Evolutionary conservation across 1,284 basidiomycete species (phyloP).

Genomic region (Rugosomyces carneus): DNA sequence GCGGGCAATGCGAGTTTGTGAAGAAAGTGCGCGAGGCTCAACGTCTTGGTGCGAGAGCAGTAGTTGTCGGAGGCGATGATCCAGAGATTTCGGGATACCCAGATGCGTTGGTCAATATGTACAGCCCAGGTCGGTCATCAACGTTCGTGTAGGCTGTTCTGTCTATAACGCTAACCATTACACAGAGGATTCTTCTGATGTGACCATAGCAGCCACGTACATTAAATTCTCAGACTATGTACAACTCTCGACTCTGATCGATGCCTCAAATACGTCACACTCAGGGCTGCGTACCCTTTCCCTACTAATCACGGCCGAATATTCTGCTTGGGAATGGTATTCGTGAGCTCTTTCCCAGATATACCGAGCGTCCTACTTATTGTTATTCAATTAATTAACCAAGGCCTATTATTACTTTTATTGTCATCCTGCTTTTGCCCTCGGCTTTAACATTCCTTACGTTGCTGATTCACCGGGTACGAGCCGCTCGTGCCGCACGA

Average conservation of each 20-base stretch:
- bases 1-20: constrained; percentile 84
- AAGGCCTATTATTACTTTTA: constrained; percentile 75
- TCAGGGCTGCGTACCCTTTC: constrained; percentile 66
- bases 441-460: constrained; percentile 78
- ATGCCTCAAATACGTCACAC: constrained; percentile 69
- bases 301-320: constrained; percentile 70
- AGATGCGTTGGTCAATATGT: constrained; percentile 86
- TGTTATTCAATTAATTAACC: constrained; percentile 8
- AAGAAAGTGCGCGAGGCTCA: constrained; percentile 83
- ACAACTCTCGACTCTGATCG: constrained; percentile 53
- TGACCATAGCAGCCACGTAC: constrained; percentile 66
- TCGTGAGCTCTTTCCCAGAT: constrained; percentile 46
- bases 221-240: constrained; percentile 68
- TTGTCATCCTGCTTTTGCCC: constrained; percentile 75
- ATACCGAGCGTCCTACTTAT: constrained; percentile 2
- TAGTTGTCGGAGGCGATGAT: constrained; percentile 84
- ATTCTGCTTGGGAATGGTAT: constrained; percentile 81
- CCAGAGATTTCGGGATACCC: constrained; percentile 59
- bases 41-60: constrained; percentile 74
- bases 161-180: not conserved
- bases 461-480: constrained; percentile 73
- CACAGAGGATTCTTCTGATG: constrained; percentile 67
- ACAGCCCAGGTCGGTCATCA: constrained; percentile 68
- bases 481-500: constrained; percentile 67
- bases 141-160: not conserved